phyloP scores from a whole-genome alignment of 768 basidiomycete species.

The Psilocybe sp. region DNA sequence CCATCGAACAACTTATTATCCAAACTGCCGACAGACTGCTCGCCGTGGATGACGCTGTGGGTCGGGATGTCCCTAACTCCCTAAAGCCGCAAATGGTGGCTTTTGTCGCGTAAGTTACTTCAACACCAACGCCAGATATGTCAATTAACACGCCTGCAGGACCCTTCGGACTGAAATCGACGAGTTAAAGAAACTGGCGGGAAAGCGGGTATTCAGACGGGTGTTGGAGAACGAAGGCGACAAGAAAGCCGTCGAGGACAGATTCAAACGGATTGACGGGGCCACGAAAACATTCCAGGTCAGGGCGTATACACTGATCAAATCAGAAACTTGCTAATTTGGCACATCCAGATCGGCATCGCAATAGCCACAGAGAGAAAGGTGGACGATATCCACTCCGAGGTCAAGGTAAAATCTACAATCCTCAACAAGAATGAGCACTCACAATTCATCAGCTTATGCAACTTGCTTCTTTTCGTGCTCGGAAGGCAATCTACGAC shows the following conservation, averaged over 20 bases:
- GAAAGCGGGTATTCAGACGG: not conserved
- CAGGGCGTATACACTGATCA: not conserved
- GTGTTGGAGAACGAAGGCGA: conserved; percentile 12
- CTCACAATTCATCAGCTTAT: not conserved
- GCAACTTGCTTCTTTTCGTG: not conserved
- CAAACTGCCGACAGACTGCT: not conserved
- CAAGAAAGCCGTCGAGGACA: not conserved
- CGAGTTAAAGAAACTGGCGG: not conserved
- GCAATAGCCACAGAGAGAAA: not conserved
- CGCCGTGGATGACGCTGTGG: not conserved
- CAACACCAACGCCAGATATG: not conserved
- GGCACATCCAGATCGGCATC: not conserved
- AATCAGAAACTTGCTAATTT: not conserved
- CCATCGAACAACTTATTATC: not conserved
- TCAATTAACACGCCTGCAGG: not conserved
- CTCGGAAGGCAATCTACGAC: not conserved
- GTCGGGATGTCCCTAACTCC: not conserved
- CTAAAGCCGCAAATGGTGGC: not conserved
- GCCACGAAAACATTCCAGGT: conserved; percentile 15
- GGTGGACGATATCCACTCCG: not conserved
- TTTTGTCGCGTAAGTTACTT: not conserved
- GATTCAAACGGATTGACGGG: conserved; percentile 7
- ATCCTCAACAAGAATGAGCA: not conserved
- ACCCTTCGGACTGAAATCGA: not conserved
- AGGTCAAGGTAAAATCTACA: not conserved